Percentiles rank a stretch among this genome's conserved stretches.
These are phyloP conservation scores for Cyclotella atomus DNA, from an alignment of 108 stramenopile genomes.

Conservation along the genomic window DNA sequence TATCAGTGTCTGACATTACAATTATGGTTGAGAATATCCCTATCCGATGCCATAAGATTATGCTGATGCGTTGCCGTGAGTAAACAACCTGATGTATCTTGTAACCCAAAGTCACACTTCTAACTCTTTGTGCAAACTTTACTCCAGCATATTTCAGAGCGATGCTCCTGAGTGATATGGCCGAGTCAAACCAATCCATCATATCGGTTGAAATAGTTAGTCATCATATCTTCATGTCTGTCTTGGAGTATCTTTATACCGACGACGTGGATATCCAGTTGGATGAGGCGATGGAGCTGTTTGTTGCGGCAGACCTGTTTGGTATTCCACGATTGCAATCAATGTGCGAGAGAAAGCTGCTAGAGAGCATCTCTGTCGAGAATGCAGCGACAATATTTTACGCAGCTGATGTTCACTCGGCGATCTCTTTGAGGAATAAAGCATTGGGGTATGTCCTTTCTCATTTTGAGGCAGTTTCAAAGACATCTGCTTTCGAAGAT, in stretches of 20 bases:
- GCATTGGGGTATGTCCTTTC: slow-evolving; percentile 91
- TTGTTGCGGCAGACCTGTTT: slow-evolving; percentile 96
- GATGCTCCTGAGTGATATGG: slow-evolving; percentile 90
- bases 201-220: slow-evolving; percentile 70
- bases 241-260: slow-evolving; percentile 96
- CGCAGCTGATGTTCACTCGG: slow-evolving; percentile 94
- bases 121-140: neutral
- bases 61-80: slow-evolving; percentile 85
- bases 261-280: slow-evolving; percentile 85
- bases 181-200: slow-evolving; percentile 73
- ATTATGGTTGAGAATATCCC: slow-evolving; percentile 89
- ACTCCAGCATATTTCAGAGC: slow-evolving; percentile 88
- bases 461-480: slow-evolving; percentile 95
- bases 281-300: slow-evolving; percentile 95
- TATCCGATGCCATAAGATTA: slow-evolving; percentile 93
- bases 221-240: slow-evolving; percentile 82
- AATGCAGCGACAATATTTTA: slow-evolving; percentile 96
- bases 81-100: neutral
- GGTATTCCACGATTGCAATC: slow-evolving; percentile 94
- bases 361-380: slow-evolving; percentile 88
- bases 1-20: slow-evolving; percentile 87
- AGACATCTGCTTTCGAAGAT: slow-evolving; percentile 91
- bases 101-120: neutral
- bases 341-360: slow-evolving; percentile 95
- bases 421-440: slow-evolving; percentile 81